Conservation (phyloP, 495 filamentous ascomycete species). For the Collariella sp. region DNA sequence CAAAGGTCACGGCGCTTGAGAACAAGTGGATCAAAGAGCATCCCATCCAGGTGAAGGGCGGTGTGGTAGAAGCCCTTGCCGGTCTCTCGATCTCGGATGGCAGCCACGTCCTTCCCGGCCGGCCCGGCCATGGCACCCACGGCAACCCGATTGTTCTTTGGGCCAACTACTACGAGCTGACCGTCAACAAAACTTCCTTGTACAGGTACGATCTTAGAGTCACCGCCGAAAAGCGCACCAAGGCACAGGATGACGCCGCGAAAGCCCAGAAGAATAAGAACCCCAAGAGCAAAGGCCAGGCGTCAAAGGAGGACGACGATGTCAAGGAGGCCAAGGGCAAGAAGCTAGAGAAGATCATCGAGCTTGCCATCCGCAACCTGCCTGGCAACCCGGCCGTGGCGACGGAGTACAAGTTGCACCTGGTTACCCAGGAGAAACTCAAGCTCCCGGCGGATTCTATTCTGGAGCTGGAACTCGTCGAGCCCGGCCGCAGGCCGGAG, state of each 20-base stretch:
- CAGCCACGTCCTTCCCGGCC: conserved; percentile 29
- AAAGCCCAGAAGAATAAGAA: neutral
- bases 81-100: conserved; percentile 19
- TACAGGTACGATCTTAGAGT: conserved; percentile 33
- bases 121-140: conserved; percentile 52
- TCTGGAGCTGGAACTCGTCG: conserved; percentile 36
- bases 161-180: conserved; percentile 57
- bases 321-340: conserved; percentile 36
- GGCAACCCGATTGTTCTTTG: conserved; percentile 47
- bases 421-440: conserved; percentile 38
- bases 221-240: neutral
- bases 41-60: neutral
- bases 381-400: conserved; percentile 35
- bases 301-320: conserved; percentile 30
- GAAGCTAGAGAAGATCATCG: conserved; percentile 47
- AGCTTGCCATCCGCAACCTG: conserved; percentile 37
- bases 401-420: conserved; percentile 50
- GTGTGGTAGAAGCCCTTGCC: conserved; percentile 14
- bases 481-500: conserved; percentile 35
- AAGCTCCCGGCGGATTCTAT: conserved; percentile 24
- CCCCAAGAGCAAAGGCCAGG: conserved; percentile 27
- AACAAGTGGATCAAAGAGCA: conserved; percentile 23
- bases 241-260: neutral
- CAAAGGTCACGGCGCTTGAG: conserved; percentile 28
- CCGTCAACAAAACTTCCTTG: conserved; percentile 29